Base-by-base conservation (phyloP, 176 grass and related monocot genomes). In the Oropetium thomaeum region DNA sequence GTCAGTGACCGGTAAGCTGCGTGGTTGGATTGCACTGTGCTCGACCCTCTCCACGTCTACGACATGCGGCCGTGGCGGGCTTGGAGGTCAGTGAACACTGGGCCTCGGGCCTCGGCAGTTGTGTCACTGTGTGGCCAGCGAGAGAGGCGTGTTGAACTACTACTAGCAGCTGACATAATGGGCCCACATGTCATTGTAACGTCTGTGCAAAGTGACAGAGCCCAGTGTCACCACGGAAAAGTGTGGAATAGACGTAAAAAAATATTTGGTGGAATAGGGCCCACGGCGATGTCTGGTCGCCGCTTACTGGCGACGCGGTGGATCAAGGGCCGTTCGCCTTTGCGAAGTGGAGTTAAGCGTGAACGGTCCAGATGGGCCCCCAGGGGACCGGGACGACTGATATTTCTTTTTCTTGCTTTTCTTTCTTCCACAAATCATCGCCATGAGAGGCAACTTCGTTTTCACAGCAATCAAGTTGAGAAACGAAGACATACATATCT, bases 261-360 rank as follows among this genome's bases (percentile, higher is more conserved):
- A n/a, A n/a, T n/a, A n/a, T n/a, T n/a, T n/a, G n/a, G n/a, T n/a
- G n/a, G n/a, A n/a, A n/a, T n/a, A 0, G 63, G 80, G 51, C 58
- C 74, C 86, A 74, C 33, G 68, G 62, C 69, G 35, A 68, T 79
- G 80, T 69, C 86, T 62, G 80, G 75, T 83, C 80, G 69, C 80
- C 75, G 86, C 80, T 62, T 79, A 79, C 52, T 23, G 5, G 54
- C 54, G 80, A 62, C 75, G 80, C 37, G 80, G 74, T 7, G 43
- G 53, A 37, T 37, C 22, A 13, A 10, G 8, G 8, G 52, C 79
- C 85, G 54, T 54, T 30, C 26, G 34, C n/a, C 3, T 53, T 2
- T 14, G 15, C 4, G 52, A 30, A 22, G 3, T 14, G 59, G 64
- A 71, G 70, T 65, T n/a, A 5, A 82, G 20, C n/a, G n/a, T 60